Evolutionary conservation across 108 stramenopile genomes (phyloP).

Genomic region (Fragilaria radians): DNA sequence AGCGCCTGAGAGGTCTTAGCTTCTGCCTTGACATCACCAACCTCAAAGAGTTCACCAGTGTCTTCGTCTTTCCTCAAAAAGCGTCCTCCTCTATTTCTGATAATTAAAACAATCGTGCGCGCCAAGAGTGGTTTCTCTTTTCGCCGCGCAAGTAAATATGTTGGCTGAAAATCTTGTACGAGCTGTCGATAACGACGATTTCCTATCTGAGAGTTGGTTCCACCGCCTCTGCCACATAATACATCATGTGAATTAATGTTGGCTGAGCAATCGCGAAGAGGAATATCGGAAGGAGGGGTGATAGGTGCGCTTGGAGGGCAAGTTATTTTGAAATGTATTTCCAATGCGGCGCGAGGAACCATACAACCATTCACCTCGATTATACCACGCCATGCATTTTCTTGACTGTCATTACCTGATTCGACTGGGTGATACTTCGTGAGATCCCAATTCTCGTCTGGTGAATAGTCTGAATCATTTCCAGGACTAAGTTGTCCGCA

Average conservation of each 20-base stretch:
- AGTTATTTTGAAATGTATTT: constrained; percentile 73
- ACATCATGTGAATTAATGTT: constrained; percentile 72
- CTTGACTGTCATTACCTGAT: constrained; percentile 1
- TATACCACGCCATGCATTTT: constrained; percentile 6
- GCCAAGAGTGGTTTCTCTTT: constrained; percentile 84
- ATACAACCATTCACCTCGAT: constrained; percentile 18
- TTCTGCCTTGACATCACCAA: constrained; percentile 83
- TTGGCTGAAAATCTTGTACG: constrained; percentile 81
- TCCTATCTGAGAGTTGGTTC: constrained; percentile 84
- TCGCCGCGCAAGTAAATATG: constrained; percentile 73
- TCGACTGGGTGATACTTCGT: constrained; percentile 2
- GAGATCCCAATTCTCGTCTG: constrained; percentile 5
- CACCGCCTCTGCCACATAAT: constrained; percentile 77
- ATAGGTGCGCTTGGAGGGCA: constrained; percentile 64
- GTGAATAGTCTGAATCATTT: constrained; percentile 1
- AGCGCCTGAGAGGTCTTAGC: constrained; percentile 86
- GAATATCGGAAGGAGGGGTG: constrained; percentile 27
- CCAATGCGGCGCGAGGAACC: constrained; percentile 57
- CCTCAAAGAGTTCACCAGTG: constrained; percentile 67
- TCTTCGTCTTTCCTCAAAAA: constrained; percentile 77
- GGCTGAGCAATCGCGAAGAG: constrained; percentile 47
- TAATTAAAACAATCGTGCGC: constrained; percentile 73
- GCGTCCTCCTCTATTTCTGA: constrained; percentile 71
- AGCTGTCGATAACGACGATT: constrained; percentile 78
- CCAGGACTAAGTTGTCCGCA: constrained; percentile 8